These are phyloP conservation scores for Microstroma glucosiphilum DNA, from an alignment of 1,284 basidiomycete genomes.

Conservation along the genomic window DNA sequence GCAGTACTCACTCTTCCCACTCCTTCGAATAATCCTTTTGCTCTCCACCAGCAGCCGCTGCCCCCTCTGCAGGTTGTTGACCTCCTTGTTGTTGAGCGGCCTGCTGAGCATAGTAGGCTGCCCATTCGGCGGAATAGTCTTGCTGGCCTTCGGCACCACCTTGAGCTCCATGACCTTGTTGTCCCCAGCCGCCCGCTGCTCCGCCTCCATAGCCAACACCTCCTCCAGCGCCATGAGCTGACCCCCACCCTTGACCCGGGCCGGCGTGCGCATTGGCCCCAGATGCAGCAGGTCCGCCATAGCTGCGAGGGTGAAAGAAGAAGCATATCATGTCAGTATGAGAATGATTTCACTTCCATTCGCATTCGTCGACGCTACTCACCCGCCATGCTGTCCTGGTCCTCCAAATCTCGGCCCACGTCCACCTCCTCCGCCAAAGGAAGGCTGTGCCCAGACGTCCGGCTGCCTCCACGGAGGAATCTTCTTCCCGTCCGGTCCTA, in stretches of 20 bases:
- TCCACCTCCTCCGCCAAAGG: slow-evolving; percentile 20
- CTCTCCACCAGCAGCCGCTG: slow-evolving; percentile 15
- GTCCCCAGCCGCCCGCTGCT: slow-evolving; percentile 7
- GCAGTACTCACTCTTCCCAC: slow-evolving; percentile 36
- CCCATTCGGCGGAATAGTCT: slow-evolving; percentile 43
- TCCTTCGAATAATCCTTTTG: slow-evolving; percentile 44
- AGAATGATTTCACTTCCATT: no score
- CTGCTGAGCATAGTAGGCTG: slow-evolving; percentile 34
- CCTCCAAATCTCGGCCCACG: slow-evolving; percentile 9
- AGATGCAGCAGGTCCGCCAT: neutral
- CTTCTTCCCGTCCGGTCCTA: slow-evolving; percentile 43
- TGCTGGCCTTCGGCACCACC: slow-evolving; percentile 8
- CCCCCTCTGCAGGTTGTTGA: slow-evolving; percentile 18
- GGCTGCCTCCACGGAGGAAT: slow-evolving; percentile 50
- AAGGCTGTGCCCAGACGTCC: slow-evolving; percentile 40
- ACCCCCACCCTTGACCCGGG: neutral
- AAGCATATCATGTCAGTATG: no score
- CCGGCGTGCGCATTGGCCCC: slow-evolving; percentile 4
- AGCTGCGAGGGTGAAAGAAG: no score
- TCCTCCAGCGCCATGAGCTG: slow-evolving; percentile 11
- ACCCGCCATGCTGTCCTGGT: neutral
- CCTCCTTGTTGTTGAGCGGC: neutral
- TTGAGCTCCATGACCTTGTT: slow-evolving; percentile 4
- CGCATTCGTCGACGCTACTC: no score
- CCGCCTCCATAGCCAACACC: slow-evolving; percentile 16